phyloP scores from a whole-genome alignment of 164 flowering plant genomes.

The Kingdonia uniflora region DNA sequence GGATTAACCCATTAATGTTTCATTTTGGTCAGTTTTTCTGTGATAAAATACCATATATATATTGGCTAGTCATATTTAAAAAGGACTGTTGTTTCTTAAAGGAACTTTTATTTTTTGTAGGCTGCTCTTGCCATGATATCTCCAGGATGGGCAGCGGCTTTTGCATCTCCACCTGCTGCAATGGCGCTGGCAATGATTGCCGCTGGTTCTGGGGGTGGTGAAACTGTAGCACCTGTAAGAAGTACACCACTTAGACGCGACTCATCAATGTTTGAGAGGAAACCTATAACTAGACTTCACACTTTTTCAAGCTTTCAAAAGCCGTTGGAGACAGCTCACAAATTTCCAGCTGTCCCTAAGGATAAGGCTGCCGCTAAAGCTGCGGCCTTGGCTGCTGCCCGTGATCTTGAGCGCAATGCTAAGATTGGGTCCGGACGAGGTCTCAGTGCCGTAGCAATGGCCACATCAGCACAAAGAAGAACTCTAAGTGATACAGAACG shows the following conservation, averaged over 20 bases:
- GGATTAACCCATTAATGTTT: too few species aligned
- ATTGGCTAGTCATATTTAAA: too few species aligned
- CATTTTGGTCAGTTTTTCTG: too few species aligned
- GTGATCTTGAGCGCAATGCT: conserved; percentile 96
- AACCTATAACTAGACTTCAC: conserved; percentile 45
- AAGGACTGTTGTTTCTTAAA: too few species aligned
- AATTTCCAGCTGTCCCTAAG: conserved; percentile 50
- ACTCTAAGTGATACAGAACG: conserved; percentile 71
- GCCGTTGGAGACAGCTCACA: conserved; percentile 47
- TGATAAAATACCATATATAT: too few species aligned
- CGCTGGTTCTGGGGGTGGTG: conserved; percentile 97
- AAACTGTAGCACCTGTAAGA: conserved; percentile 50
- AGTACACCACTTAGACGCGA: conserved; percentile 66
- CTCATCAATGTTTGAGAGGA: conserved; percentile 71
- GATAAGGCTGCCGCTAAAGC: conserved; percentile 97
- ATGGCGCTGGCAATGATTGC: conserved; percentile 99
- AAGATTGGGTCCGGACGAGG: conserved; percentile 99
- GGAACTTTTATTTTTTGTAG: conserved; percentile 29
- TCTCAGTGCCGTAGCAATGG: conserved; percentile 99
- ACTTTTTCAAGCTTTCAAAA: conserved; percentile 95
- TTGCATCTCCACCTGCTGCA: conserved; percentile 99
- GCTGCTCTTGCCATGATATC: conserved; percentile 96
- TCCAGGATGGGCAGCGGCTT: conserved; percentile 98
- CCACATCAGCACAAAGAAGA: conserved; percentile 92
- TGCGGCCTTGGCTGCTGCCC: conserved; percentile 98